Conservation (phyloP, 352 stramenopile species). For the Globisporangium carolinianum region DNA sequence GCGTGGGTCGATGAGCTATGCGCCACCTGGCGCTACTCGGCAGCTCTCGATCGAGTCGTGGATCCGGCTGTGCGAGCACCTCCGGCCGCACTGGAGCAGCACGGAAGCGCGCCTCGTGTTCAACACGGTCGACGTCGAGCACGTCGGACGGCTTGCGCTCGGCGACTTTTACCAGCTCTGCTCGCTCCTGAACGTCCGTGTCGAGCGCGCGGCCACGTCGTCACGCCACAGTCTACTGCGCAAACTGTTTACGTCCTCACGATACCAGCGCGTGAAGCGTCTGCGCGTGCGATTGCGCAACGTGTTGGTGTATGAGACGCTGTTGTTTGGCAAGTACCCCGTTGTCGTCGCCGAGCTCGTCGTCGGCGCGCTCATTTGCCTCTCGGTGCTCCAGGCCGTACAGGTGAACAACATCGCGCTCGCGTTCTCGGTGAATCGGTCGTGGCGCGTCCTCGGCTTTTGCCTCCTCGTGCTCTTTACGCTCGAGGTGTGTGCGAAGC, state of each 20-base stretch:
- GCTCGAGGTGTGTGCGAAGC: conserved; percentile 63
- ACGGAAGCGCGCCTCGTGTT: conserved; percentile 74
- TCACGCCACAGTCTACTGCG: conserved; percentile 35
- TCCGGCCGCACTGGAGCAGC: conserved; percentile 68
- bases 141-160: conserved; percentile 52
- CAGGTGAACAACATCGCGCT: conserved; percentile 81
- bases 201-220: conserved; percentile 47
- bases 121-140: conserved; percentile 68
- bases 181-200: conserved; percentile 63
- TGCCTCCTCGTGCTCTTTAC: conserved; percentile 67
- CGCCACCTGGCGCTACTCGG: conserved; percentile 32
- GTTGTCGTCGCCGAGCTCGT: conserved; percentile 69
- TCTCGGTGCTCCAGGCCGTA: conserved; percentile 71
- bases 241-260: conserved; percentile 32
- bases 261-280: conserved; percentile 42
- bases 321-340: conserved; percentile 54
- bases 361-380: conserved; percentile 65
- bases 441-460: conserved; percentile 68
- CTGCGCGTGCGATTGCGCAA: conserved; percentile 46
- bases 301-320: conserved; percentile 52
- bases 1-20: no score
- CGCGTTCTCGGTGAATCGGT: conserved; percentile 66
- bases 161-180: conserved; percentile 75
- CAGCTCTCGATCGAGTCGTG: conserved; percentile 66
- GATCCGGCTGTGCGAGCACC: conserved; percentile 62